Conservation (phyloP, 2,329 filamentous ascomycete genomes). For the Aspergillus ochraceus region DNA sequence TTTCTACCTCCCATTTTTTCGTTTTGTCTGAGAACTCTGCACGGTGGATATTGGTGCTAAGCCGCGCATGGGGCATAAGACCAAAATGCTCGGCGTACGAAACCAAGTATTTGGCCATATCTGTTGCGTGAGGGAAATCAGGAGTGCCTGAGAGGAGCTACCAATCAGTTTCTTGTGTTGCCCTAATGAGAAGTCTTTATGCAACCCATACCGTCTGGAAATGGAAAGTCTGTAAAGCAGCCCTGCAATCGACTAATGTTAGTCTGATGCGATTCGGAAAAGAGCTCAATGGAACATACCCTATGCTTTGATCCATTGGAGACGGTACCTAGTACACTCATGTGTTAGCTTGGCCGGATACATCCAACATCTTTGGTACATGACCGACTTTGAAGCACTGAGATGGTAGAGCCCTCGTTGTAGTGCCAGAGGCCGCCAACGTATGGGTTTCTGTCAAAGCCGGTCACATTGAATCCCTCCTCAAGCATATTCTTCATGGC, state of each 20-base stretch:
- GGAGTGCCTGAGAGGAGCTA: not conserved
- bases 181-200: not conserved
- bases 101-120: not conserved
- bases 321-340: not conserved
- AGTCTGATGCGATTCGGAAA: not conserved
- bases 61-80: not conserved
- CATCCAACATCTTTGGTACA: not conserved
- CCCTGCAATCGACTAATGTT: not conserved
- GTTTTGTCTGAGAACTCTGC: not conserved
- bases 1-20: not conserved
- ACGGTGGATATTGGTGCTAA: not conserved
- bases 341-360: not conserved
- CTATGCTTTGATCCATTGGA: not conserved
- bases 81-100: not conserved
- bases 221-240: not conserved
- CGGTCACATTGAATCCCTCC: constrained; percentile 47
- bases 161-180: not conserved
- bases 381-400: constrained; percentile 29
- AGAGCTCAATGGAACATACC: not conserved
- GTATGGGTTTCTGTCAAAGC: constrained; percentile 44
- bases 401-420: constrained; percentile 32
- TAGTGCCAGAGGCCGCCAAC: constrained; percentile 49
- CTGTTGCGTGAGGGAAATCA: not conserved
- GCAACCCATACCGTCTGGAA: not conserved
- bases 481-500: constrained; percentile 47